phyloP scores from a whole-genome alignment of 768 basidiomycete species.

The Mycena alexandri region DNA sequence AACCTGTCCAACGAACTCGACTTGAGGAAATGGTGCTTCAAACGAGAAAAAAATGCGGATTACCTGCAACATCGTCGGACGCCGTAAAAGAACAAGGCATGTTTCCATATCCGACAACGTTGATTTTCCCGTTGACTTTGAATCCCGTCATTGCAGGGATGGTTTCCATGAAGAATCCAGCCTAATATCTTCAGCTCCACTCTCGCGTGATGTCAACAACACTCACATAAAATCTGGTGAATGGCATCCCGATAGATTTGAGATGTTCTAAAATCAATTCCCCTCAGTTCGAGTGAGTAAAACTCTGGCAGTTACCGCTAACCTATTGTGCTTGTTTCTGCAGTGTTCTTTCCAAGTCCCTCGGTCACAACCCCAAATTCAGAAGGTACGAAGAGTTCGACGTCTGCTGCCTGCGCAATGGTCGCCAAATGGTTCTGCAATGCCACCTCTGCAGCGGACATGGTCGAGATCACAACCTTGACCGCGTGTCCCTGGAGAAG shows the following conservation, averaged over 20 bases:
- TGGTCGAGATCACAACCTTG: slow-evolving; percentile 50
- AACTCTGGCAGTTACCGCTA: slow-evolving; percentile 36
- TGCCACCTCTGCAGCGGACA: slow-evolving; percentile 46
- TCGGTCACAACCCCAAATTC: slow-evolving; percentile 53
- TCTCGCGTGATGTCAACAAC: not conserved
- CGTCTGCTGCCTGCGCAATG: slow-evolving; percentile 48
- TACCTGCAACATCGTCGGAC: slow-evolving; percentile 49
- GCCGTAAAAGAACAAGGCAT: slow-evolving; percentile 47
- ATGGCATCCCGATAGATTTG: slow-evolving; percentile 46
- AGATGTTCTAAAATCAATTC: slow-evolving; percentile 44
- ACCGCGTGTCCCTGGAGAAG: slow-evolving; percentile 44
- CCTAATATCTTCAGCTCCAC: slow-evolving; percentile 36
- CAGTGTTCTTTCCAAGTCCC: slow-evolving; percentile 42
- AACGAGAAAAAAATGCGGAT: not conserved
- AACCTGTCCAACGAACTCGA: slow-evolving; percentile 31
- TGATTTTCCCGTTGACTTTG: slow-evolving; percentile 47
- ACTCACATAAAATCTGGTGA: slow-evolving; percentile 49
- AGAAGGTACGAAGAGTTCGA: slow-evolving; percentile 51
- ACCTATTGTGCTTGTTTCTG: slow-evolving; percentile 40
- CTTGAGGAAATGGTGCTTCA: not conserved
- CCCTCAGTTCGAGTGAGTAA: not conserved
- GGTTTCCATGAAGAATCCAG: slow-evolving; percentile 50
- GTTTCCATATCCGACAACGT: slow-evolving; percentile 49
- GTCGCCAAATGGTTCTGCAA: slow-evolving; percentile 46
- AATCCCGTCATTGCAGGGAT: slow-evolving; percentile 48